Evolutionary conservation across 306 rosid species (phyloP).

Genomic region (Biancaea sappan): DNA sequence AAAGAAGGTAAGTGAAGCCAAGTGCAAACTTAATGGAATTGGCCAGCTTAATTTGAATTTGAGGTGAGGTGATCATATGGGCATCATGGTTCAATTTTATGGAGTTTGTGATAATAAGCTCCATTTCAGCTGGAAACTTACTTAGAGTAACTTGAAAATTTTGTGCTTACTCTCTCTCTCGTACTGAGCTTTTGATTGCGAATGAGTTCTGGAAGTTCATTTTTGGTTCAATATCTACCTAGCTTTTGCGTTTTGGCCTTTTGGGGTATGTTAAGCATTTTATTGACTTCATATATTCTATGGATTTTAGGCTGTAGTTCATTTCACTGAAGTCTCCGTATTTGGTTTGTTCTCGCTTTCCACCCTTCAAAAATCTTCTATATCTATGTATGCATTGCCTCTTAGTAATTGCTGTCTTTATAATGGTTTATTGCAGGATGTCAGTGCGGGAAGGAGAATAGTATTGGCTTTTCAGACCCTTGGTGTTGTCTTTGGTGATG

Average conservation of each 20-base stretch:
- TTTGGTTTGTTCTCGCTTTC: not conserved
- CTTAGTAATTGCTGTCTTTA: conserved; percentile 21
- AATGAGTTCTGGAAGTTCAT: not conserved
- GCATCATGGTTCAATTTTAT: not conserved
- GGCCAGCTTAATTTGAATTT: not conserved
- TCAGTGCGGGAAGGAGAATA: conserved; percentile 67
- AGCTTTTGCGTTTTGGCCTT: not conserved
- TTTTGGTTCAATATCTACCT: not conserved
- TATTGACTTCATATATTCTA: conserved; percentile 10
- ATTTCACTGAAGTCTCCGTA: not conserved
- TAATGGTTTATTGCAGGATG: conserved; percentile 61
- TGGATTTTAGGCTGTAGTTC: not conserved
- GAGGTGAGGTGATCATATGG: not conserved
- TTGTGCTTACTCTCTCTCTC: not conserved
- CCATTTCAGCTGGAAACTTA: not conserved
- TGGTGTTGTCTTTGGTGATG: conserved; percentile 99
- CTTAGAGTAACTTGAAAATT: not conserved
- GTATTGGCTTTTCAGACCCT: conserved; percentile 85
- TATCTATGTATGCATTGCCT: not conserved
- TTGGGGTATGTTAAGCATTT: not conserved
- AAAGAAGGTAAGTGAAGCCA: not conserved
- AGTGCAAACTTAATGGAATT: not conserved
- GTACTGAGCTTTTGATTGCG: not conserved
- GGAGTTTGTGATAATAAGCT: not conserved
- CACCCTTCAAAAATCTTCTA: not conserved